phyloP scores from a whole-genome alignment of 2,329 filamentous ascomycete species.

The Colletotrichum sp. region DNA sequence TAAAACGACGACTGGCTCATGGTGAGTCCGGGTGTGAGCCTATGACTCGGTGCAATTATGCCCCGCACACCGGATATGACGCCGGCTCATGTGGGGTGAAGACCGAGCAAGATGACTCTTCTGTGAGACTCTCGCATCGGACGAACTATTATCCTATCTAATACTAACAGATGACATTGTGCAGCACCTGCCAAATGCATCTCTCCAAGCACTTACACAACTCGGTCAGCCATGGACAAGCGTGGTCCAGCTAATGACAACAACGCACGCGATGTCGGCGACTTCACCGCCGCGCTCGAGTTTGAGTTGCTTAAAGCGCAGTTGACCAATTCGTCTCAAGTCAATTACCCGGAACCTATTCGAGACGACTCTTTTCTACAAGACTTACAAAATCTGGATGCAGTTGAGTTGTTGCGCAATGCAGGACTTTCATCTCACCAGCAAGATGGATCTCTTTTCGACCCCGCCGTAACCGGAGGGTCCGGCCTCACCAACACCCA shows the following conservation, averaged over 20 bases:
- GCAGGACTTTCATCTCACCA: not conserved
- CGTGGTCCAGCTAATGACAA: not conserved
- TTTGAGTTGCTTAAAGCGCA: not conserved
- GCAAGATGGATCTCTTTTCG: not conserved
- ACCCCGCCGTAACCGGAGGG: not conserved
- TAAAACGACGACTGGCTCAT: not conserved
- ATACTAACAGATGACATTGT: not conserved
- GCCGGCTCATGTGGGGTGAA: not conserved
- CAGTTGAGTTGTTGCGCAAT: not conserved
- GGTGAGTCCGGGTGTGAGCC: not conserved
- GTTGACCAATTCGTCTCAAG: not conserved
- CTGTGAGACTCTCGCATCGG: not conserved
- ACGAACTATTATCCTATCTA: constrained; percentile 1
- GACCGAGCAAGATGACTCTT: not conserved
- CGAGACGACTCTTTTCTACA: not conserved
- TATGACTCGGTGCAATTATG: not conserved
- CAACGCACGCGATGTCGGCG: not conserved
- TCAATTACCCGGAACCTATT: not conserved
- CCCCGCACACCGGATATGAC: not conserved
- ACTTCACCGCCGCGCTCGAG: constrained; percentile 1
- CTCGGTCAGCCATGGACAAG: constrained; percentile 2
- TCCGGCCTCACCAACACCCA: not conserved
- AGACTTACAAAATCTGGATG: not conserved
- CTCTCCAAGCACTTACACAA: not conserved
- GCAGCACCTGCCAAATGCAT: not conserved